phyloP scores from a whole-genome alignment of 1,284 basidiomycete genomes.

The Sanghuangporus weigelae region DNA sequence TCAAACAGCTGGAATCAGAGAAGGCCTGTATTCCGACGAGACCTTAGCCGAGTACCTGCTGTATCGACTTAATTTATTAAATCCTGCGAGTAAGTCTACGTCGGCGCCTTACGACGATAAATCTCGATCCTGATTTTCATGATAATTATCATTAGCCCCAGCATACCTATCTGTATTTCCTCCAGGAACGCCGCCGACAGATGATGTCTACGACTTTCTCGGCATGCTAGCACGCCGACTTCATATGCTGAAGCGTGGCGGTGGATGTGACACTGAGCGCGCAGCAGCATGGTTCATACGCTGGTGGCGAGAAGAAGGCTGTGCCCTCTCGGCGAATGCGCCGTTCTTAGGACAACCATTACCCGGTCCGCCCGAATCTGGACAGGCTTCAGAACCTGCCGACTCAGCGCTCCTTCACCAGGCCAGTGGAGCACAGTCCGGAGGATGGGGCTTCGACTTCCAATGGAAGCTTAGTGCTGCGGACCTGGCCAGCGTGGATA shows the following conservation, averaged over 20 bases:
- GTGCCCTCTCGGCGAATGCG: conserved; percentile 43
- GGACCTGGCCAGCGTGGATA: conserved; percentile 26
- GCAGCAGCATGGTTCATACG: conserved; percentile 78
- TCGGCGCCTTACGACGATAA: conserved; percentile 1
- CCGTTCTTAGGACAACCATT: conserved; percentile 27
- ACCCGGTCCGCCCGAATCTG: conserved; percentile 15
- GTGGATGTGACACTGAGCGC: conserved; percentile 60
- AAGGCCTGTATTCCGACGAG: conserved; percentile 85
- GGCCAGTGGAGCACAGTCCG: neutral
- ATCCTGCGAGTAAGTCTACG: conserved; percentile 55
- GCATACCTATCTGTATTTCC: conserved; percentile 66
- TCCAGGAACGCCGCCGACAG: conserved; percentile 46
- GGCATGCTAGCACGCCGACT: conserved; percentile 65
- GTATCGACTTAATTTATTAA: conserved; percentile 79
- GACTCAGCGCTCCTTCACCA: neutral
- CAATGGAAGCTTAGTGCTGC: conserved; percentile 50
- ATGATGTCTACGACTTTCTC: conserved; percentile 61
- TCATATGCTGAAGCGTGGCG: conserved; percentile 78
- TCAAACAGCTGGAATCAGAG: conserved; percentile 85
- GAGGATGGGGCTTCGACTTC: conserved; percentile 80
- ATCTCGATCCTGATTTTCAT: conserved; percentile 20
- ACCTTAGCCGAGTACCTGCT: conserved; percentile 83
- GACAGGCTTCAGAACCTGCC: neutral
- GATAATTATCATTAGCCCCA: conserved; percentile 39
- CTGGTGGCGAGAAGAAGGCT: conserved; percentile 80